Base-by-base conservation (phyloP, 192 early-diverging fungal genomes). In the Chytriomyces sp. region DNA sequence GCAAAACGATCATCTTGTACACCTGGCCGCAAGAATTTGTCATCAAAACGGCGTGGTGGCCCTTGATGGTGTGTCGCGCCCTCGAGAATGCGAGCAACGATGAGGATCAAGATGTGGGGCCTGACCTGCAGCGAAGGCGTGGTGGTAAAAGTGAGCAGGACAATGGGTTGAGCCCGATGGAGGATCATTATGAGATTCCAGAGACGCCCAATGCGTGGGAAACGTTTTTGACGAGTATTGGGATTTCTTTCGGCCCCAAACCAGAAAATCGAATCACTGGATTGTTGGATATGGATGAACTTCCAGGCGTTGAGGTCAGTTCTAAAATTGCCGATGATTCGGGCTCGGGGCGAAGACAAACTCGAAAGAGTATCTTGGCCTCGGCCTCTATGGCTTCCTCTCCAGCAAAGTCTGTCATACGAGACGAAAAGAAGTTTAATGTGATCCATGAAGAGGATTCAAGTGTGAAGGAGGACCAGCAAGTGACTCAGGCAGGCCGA, bases 21-120 rank as follows among this genome's bases (percentile, higher is more conserved):
- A 68, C 78, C 1, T 79, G 78, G 64, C 78, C 78, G 0, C 69
- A 79, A 62, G 78, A 79, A 39, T 71, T 67, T 49, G 78, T 74
- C 14, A 58, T 59, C 2, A 59, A 72, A 52, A 79, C 74, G 1
- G 69, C 65, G 10, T 79, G 78, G 78, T 79, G 74, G 74, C 68
- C 68, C 33, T 33, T 70, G 8, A 59, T 70, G 68, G 33, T 36
- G 22, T 70, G 68, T 31, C 68, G 68, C 12, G 68, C 68, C 4
- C 36, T 70, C n/a, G 68, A 70, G 41, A 70, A 58, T 19, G 31
- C 68, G n/a, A 39, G 52, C 6, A 34, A 1, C 1, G 68, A 70
- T 5, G 55, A 70, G 22, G 53, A 12, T 14, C 32, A 30, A 36
- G 10, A 30, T 19, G 17, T 28, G 3, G 28, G 8, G 41, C 8